Evolutionary conservation across 106 monocot genomes (phyloP).

Genomic region (Allium cepa): DNA sequence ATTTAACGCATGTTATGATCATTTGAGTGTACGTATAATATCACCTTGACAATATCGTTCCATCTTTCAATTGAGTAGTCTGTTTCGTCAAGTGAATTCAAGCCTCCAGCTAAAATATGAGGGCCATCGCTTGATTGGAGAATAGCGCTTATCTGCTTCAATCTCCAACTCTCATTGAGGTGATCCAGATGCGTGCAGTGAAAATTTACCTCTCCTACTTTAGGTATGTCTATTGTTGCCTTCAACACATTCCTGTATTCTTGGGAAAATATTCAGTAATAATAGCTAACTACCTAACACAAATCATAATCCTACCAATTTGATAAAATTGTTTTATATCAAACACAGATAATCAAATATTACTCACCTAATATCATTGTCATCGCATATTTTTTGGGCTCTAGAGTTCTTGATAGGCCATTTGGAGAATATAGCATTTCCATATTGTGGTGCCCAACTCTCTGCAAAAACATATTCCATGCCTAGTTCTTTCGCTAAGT

Average conservation of each 20-base stretch:
- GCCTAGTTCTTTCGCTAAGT: conserved; percentile 66
- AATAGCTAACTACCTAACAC: conserved; percentile 30
- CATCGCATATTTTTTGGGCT: conserved; percentile 64
- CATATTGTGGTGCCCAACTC: conserved; percentile 66
- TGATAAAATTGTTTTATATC: neutral
- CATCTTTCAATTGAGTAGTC: conserved; percentile 85
- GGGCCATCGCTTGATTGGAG: conserved; percentile 50
- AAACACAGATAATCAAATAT: neutral
- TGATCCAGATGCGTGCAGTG: conserved; percentile 93
- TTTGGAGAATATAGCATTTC: conserved; percentile 78
- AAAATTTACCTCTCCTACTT: conserved; percentile 40
- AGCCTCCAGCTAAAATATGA: conserved; percentile 72
- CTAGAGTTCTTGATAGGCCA: conserved; percentile 71
- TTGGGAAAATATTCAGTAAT: no score
- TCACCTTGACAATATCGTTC: conserved; percentile 45
- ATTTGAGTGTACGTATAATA: neutral
- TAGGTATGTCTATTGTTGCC: conserved; percentile 52
- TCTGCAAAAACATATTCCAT: conserved; percentile 90
- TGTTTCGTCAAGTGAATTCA: conserved; percentile 66
- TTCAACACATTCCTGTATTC: conserved; percentile 64
- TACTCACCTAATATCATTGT: conserved; percentile 52
- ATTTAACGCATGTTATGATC: neutral
- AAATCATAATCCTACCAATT: neutral
- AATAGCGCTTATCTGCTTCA: conserved; percentile 80
- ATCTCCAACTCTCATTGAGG: conserved; percentile 84